These are phyloP conservation scores for Strobilomyces dryophilus DNA, from an alignment of 768 basidiomycete genomes.

Conservation along the genomic window DNA sequence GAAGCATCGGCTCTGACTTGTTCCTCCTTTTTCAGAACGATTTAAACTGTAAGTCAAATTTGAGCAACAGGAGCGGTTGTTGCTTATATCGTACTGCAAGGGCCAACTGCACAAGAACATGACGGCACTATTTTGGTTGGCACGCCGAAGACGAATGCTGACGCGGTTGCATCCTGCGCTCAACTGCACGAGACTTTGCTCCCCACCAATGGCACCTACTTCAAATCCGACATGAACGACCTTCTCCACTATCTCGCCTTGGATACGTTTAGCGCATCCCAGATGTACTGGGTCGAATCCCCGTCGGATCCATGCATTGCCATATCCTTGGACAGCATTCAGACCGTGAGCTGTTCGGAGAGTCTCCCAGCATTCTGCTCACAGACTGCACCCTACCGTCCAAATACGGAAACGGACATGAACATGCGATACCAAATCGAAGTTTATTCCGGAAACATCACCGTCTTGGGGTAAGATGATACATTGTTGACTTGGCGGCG, in stretches of 20 bases:
- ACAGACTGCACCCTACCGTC: conserved; percentile 8
- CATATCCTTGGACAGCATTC: conserved; percentile 6
- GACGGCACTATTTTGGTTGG: conserved; percentile 4
- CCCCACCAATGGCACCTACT: conserved; percentile 7
- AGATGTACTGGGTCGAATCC: conserved; percentile 12
- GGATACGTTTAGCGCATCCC: conserved; percentile 1
- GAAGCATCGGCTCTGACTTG: conserved; percentile 4
- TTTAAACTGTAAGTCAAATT: conserved; percentile 5
- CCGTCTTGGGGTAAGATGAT: conserved; percentile 5
- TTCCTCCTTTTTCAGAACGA: conserved; percentile 11
- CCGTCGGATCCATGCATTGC: conserved; percentile 1
- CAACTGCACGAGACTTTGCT: conserved; percentile 7
- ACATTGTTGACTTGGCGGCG: neutral
- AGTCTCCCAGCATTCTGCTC: conserved; percentile 7
- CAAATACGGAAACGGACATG: conserved; percentile 4
- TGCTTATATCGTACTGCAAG: neutral
- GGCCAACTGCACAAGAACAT: conserved; percentile 7
- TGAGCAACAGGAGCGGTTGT: neutral
- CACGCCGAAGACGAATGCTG: neutral
- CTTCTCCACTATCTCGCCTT: conserved; percentile 7
- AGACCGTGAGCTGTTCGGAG: neutral
- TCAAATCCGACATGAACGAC: conserved; percentile 5
- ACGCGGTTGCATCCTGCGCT: conserved; percentile 4
- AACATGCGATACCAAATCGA: conserved; percentile 6
- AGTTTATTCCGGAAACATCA: conserved; percentile 5